Conservation (phyloP, 768 basidiomycete genomes). For the Kondoa subrosea region DNA sequence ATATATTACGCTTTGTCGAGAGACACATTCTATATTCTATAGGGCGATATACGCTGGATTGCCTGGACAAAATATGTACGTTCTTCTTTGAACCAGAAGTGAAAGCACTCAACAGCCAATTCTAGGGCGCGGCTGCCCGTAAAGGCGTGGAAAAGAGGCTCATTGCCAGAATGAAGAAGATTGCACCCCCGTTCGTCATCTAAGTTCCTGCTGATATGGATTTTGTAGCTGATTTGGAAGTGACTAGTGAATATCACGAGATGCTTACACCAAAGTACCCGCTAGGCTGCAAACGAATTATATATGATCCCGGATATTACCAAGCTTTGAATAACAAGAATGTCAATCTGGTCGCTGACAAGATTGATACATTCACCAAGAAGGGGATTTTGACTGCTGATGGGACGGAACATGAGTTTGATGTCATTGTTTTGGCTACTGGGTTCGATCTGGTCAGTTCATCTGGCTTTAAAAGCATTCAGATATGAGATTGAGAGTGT, state of each 20-base stretch:
- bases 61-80: conserved; percentile 6
- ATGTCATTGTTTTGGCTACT: conserved; percentile 17
- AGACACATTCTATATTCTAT: background rate
- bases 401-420: conserved; percentile 12
- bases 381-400: conserved; percentile 8
- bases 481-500: too few species aligned
- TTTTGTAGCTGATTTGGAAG: conserved; percentile 27
- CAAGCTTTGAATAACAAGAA: background rate
- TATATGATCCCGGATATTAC: conserved; percentile 37
- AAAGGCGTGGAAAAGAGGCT: conserved; percentile 3
- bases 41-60: background rate
- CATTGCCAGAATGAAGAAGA: conserved; percentile 7
- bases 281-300: conserved; percentile 36
- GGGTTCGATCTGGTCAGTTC: conserved; percentile 12
- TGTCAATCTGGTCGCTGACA: background rate
- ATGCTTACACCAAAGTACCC: conserved; percentile 41
- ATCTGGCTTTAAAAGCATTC: background rate
- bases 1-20: background rate
- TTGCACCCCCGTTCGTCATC: background rate
- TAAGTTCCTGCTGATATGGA: background rate
- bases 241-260: conserved; percentile 40
- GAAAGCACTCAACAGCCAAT: too few species aligned
- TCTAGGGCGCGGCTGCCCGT: background rate
- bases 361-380: conserved; percentile 10
- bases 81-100: background rate